phyloP scores from a whole-genome alignment of 2,329 filamentous ascomycete species.

The Lasiodiplodia sp. region DNA sequence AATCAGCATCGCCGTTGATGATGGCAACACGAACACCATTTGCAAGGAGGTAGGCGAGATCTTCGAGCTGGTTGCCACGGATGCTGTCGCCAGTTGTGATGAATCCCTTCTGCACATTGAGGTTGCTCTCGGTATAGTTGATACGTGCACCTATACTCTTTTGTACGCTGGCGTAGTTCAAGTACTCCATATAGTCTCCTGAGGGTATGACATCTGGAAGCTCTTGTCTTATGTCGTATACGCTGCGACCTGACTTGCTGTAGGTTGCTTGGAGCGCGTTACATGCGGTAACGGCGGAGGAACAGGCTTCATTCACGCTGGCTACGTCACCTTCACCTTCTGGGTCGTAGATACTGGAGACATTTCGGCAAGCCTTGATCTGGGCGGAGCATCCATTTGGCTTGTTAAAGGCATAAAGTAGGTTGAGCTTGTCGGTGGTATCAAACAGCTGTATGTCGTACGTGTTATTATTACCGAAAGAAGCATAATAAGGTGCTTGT shows the following conservation, averaged over 20 bases:
- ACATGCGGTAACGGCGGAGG: constrained; percentile 37
- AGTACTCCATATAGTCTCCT: constrained; percentile 57
- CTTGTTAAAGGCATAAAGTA: constrained; percentile 55
- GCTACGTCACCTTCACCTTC: constrained; percentile 43
- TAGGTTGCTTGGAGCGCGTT: constrained; percentile 27
- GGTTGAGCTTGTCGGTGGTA: constrained; percentile 57
- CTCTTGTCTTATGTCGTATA: constrained; percentile 56
- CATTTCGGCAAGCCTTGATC: constrained; percentile 45
- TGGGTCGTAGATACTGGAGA: constrained; percentile 41
- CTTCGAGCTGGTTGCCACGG: constrained; percentile 49
- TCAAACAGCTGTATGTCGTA: constrained; percentile 68
- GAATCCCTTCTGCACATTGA: constrained; percentile 44
- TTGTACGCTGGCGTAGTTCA: constrained; percentile 57
- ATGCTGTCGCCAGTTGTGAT: constrained; percentile 53
- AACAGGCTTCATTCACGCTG: constrained; percentile 42
- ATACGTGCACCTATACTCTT: constrained; percentile 58
- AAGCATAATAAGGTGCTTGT: constrained; percentile 65
- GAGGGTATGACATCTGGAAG: constrained; percentile 47
- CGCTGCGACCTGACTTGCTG: constrained; percentile 37
- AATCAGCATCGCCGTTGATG: constrained; percentile 71
- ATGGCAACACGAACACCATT: constrained; percentile 65
- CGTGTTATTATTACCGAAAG: constrained; percentile 69
- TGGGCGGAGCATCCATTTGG: constrained; percentile 61
- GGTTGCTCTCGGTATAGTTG: constrained; percentile 56
- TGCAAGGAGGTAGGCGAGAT: constrained; percentile 52